These are phyloP conservation scores for Colletotrichum sp. DNA, from an alignment of 2,329 filamentous ascomycete species.

Conservation along the genomic window DNA sequence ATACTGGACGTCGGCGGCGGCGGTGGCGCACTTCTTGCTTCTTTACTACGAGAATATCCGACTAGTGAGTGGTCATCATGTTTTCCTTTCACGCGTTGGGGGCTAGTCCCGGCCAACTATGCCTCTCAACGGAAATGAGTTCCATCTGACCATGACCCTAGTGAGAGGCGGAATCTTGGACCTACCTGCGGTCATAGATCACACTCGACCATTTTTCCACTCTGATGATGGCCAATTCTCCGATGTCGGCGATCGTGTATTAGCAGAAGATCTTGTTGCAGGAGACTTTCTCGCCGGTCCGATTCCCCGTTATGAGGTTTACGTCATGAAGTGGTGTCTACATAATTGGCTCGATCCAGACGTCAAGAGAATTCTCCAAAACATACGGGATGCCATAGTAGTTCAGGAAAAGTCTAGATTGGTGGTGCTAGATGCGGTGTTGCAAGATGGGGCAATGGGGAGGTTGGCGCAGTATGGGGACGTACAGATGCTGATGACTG, in stretches of 20 bases:
- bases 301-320: slow-evolving; percentile 34
- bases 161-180: slow-evolving; percentile 42
- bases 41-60: slow-evolving; percentile 33
- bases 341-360: slow-evolving; percentile 45
- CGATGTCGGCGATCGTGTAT: slow-evolving; percentile 36
- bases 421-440: slow-evolving; percentile 41
- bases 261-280: slow-evolving; percentile 28
- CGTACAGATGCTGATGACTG: slow-evolving; percentile 44
- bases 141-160: background rate
- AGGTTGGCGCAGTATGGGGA: slow-evolving; percentile 42
- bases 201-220: slow-evolving; percentile 28
- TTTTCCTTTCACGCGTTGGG: background rate
- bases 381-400: slow-evolving; percentile 34
- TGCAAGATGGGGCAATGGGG: slow-evolving; percentile 31
- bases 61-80: background rate
- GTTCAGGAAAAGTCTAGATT: slow-evolving; percentile 29
- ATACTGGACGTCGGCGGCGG: slow-evolving; percentile 47
- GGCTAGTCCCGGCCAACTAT: background rate
- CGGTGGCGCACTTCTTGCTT: slow-evolving; percentile 39
- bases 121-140: background rate
- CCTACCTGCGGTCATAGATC: slow-evolving; percentile 35
- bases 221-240: slow-evolving; percentile 25
- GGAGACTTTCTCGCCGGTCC: slow-evolving; percentile 40
- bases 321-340: slow-evolving; percentile 44
- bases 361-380: slow-evolving; percentile 29